Conservation (phyloP, 2,329 filamentous ascomycete genomes). For the Ascochyta rabiei region DNA sequence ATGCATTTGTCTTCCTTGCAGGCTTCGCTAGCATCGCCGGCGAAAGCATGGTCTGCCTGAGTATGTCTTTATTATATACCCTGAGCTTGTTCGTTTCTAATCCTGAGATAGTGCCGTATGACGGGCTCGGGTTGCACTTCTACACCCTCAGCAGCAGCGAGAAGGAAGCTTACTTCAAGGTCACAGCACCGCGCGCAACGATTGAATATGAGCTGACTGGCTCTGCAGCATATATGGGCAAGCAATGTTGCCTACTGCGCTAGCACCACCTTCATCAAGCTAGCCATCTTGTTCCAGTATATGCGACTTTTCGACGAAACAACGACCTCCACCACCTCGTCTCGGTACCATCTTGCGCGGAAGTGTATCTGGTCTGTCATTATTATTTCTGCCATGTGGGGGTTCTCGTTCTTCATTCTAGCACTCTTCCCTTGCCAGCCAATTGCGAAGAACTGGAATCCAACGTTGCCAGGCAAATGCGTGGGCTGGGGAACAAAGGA, state of each 20-base stretch:
- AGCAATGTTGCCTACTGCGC: conserved; percentile 40
- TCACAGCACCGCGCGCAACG: not conserved
- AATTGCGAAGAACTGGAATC: conserved; percentile 41
- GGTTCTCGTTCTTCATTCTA: conserved; percentile 37
- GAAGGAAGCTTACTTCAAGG: conserved; percentile 38
- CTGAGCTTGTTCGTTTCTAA: not conserved
- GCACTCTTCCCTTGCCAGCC: conserved; percentile 41
- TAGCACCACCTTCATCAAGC: conserved; percentile 45
- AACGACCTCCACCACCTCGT: conserved; percentile 13
- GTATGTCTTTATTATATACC: conserved; percentile 27
- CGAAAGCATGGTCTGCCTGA: conserved; percentile 37
- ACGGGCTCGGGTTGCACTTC: conserved; percentile 44
- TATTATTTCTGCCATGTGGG: conserved; percentile 36
- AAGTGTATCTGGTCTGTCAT: conserved; percentile 30
- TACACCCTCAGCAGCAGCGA: conserved; percentile 27
- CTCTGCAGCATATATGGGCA: conserved; percentile 37
- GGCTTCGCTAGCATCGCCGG: conserved; percentile 31
- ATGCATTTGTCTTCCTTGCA: conserved; percentile 42
- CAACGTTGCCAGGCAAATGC: conserved; percentile 30
- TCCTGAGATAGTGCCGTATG: conserved; percentile 32
- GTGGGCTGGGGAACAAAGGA: conserved; percentile 46
- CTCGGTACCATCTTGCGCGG: conserved; percentile 23
- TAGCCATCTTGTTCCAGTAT: conserved; percentile 47
- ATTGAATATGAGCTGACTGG: not conserved
- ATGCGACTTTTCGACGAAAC: conserved; percentile 42